phyloP scores from a whole-genome alignment of 176 grass and related monocot genomes.

The Dactylis glomerata region DNA sequence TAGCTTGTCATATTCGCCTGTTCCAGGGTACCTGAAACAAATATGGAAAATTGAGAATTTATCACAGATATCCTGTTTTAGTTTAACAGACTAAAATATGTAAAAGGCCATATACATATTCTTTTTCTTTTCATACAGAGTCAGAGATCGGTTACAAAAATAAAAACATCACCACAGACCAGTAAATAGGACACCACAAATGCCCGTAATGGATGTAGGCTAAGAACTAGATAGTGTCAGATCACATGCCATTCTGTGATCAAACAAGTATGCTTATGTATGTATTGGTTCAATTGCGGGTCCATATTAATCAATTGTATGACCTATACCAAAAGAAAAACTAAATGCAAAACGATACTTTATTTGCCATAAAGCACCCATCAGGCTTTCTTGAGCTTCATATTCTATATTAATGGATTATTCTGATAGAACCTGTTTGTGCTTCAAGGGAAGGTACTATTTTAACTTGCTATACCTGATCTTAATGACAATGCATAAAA shows the following conservation, averaged over 20 bases:
- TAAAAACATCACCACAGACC: background rate
- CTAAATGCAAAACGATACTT: background rate
- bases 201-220: background rate
- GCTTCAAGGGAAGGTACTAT: background rate
- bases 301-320: background rate
- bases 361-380: background rate
- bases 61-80: background rate
- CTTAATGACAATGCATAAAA: background rate
- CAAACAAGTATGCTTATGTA: constrained; percentile 9
- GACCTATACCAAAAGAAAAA: background rate
- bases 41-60: background rate
- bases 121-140: background rate
- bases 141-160: background rate
- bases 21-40: constrained; percentile 73
- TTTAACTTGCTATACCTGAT: background rate
- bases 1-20: constrained; percentile 78
- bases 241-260: background rate
- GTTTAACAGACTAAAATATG: constrained; percentile 13
- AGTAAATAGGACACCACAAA: constrained; percentile 1
- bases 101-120: background rate
- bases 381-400: background rate
- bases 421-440: background rate
- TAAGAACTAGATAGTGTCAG: background rate
- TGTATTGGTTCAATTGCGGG: background rate
- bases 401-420: background rate